Conservation (phyloP, 2,329 filamentous ascomycete species). For the Eurotiales sp. region DNA sequence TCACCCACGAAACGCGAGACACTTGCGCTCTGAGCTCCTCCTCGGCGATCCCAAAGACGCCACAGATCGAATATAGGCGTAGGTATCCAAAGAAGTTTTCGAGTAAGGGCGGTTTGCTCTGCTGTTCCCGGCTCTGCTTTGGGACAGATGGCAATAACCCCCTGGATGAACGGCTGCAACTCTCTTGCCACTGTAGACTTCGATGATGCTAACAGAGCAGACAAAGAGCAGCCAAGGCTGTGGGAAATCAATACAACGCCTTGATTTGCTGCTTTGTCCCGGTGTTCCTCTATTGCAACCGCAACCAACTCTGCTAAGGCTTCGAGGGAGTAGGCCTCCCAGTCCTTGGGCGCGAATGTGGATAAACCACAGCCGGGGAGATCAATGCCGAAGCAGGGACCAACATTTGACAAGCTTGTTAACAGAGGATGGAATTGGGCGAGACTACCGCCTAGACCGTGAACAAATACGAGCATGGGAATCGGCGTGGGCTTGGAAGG, state of each 20-base stretch:
- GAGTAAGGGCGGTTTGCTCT: conserved; percentile 49
- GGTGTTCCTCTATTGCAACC: conserved; percentile 68
- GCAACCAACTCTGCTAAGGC: conserved; percentile 72
- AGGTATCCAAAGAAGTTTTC: conserved; percentile 65
- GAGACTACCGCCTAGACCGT: conserved; percentile 87
- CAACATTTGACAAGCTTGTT: conserved; percentile 74
- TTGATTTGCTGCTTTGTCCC: conserved; percentile 62
- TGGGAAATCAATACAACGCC: conserved; percentile 79
- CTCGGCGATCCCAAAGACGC: conserved; percentile 72
- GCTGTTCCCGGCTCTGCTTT: conserved; percentile 60
- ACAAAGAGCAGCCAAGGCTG: conserved; percentile 82
- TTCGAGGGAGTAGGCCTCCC: conserved; percentile 75
- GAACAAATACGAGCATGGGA: conserved; percentile 84
- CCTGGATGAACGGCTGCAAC: conserved; percentile 64
- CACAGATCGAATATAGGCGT: conserved; percentile 66
- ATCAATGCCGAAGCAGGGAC: conserved; percentile 82
- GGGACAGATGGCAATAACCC: conserved; percentile 79
- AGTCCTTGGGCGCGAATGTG: conserved; percentile 63
- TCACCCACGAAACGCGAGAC: conserved; percentile 66
- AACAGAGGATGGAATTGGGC: conserved; percentile 83
- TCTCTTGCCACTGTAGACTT: conserved; percentile 50
- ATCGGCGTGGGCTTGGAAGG: conserved; percentile 68
- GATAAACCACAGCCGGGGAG: conserved; percentile 87
- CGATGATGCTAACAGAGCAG: conserved; percentile 65
- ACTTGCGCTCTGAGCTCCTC: conserved; percentile 72